Percentiles rank a stretch among this genome's conserved stretches.
Conservation (phyloP, 2,329 filamentous ascomycete genomes). For the Pseudogymnoascus sp. region DNA sequence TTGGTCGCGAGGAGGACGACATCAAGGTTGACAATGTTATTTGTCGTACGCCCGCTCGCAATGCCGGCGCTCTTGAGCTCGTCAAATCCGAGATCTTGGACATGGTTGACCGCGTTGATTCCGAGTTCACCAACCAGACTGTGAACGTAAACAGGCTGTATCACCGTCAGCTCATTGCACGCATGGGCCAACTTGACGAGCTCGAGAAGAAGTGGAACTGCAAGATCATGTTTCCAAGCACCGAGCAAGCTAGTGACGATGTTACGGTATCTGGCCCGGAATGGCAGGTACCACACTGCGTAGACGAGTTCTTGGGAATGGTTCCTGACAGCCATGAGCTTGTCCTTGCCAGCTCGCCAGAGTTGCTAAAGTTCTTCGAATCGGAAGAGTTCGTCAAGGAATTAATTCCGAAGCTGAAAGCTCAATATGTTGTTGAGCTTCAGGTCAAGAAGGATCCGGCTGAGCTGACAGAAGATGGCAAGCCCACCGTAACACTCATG, state of each 20-base stretch:
- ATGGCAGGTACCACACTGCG: constrained; percentile 94
- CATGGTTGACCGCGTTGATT: constrained; percentile 84
- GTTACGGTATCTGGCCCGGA: constrained; percentile 93
- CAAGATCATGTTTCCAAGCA: constrained; percentile 97
- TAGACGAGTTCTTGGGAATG: constrained; percentile 95
- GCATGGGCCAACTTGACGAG: constrained; percentile 82
- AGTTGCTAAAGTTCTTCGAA: constrained; percentile 72
- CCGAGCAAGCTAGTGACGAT: constrained; percentile 91
- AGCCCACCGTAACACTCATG: constrained; percentile 52
- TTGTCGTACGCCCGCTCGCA: constrained; percentile 91
- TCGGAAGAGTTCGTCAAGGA: constrained; percentile 74
- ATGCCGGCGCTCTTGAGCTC: constrained; percentile 90
- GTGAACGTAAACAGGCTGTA: constrained; percentile 92
- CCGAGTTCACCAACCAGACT: constrained; percentile 90
- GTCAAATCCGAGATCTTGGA: constrained; percentile 99
- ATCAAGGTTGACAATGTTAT: constrained; percentile 99
- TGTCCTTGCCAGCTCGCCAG: constrained; percentile 65
- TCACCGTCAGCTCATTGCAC: constrained; percentile 84
- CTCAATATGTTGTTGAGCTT: constrained; percentile 85
- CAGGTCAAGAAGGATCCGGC: constrained; percentile 58
- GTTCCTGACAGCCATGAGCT: constrained; percentile 94
- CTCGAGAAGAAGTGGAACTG: constrained; percentile 99
- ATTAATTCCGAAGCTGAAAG: constrained; percentile 73
- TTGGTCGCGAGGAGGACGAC: constrained; percentile 93
- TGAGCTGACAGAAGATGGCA: constrained; percentile 48